These are phyloP conservation scores for Alternaria sp. DNA, from an alignment of 2,329 filamentous ascomycete species.

Conservation along the genomic window DNA sequence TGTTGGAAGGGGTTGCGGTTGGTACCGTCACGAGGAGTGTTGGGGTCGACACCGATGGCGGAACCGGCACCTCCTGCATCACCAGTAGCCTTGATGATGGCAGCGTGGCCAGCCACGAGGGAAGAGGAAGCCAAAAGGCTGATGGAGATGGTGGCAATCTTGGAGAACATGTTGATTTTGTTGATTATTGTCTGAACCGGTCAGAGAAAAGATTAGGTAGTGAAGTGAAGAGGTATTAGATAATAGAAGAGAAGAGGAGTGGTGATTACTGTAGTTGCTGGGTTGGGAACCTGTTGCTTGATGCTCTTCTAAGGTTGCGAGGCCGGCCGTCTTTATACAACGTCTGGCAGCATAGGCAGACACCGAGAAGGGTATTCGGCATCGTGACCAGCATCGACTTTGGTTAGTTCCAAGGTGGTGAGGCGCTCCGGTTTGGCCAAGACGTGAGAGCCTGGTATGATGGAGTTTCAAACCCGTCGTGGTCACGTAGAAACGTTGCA, in stretches of 20 bases:
- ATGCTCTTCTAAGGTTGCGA: slow-evolving; percentile 34
- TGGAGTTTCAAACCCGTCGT: slow-evolving; percentile 20
- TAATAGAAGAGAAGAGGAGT: slow-evolving; percentile 36
- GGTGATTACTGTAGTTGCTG: slow-evolving; percentile 44
- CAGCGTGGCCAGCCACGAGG: slow-evolving; percentile 66
- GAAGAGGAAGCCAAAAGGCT: slow-evolving; percentile 61
- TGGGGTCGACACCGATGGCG: slow-evolving; percentile 60
- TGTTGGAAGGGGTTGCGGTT: slow-evolving; percentile 67
- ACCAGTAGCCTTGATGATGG: slow-evolving; percentile 65
- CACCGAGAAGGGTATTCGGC: not conserved
- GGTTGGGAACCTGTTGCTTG: slow-evolving; percentile 44
- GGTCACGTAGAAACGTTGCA: slow-evolving; percentile 21
- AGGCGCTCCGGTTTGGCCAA: slow-evolving; percentile 40
- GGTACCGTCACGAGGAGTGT: slow-evolving; percentile 68
- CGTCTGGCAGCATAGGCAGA: not conserved
- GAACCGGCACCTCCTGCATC: slow-evolving; percentile 61
- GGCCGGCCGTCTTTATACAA: slow-evolving; percentile 37
- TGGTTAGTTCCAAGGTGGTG: slow-evolving; percentile 20
- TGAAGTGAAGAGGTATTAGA: slow-evolving; percentile 30
- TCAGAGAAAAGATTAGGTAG: slow-evolving; percentile 38
- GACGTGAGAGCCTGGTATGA: slow-evolving; percentile 23
- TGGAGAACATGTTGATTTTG: slow-evolving; percentile 50
- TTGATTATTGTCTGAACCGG: slow-evolving; percentile 44
- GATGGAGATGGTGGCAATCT: slow-evolving; percentile 49
- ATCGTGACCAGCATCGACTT: slow-evolving; percentile 10